Conservation (phyloP, 192 early-diverging fungal species). For the Borealophlyctis nickersoniae region DNA sequence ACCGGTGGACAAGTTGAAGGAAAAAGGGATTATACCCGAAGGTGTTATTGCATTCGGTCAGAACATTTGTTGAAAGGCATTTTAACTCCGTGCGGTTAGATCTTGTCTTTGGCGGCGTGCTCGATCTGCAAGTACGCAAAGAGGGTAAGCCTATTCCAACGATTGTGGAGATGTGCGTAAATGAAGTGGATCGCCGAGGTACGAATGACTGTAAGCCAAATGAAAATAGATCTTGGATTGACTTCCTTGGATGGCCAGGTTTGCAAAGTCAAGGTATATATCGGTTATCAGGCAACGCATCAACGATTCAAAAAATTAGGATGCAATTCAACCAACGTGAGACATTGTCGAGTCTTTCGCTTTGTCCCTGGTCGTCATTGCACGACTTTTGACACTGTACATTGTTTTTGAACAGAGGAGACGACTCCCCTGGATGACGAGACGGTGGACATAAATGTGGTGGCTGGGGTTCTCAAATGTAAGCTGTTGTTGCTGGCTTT, state of each 20-base stretch:
- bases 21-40: slow-evolving; percentile 28
- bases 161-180: slow-evolving; percentile 41
- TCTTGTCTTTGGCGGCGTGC: slow-evolving; percentile 40
- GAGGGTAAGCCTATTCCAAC: slow-evolving; percentile 32
- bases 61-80: no score
- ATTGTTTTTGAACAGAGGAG: no score
- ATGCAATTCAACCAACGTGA: slow-evolving; percentile 36
- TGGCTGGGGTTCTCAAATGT: slow-evolving; percentile 50
- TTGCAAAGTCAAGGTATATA: slow-evolving; percentile 54
- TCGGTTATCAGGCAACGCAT: slow-evolving; percentile 47
- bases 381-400: no score
- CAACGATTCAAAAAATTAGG: slow-evolving; percentile 41
- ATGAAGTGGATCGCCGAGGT: slow-evolving; percentile 41
- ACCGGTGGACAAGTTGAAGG: slow-evolving; percentile 31
- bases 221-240: neutral
- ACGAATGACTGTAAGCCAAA: neutral
- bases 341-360: slow-evolving; percentile 10
- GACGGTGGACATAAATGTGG: slow-evolving; percentile 48
- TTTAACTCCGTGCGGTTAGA: no score
- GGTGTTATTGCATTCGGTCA: slow-evolving; percentile 11
- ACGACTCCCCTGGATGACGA: slow-evolving; percentile 43
- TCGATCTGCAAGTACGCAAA: slow-evolving; percentile 34
- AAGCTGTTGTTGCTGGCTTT: slow-evolving; percentile 4
- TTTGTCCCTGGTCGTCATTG: no score
- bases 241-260: slow-evolving; percentile 15